Conservation (phyloP, 2,329 filamentous ascomycete genomes). For the Pseudogymnoascus sp. region DNA sequence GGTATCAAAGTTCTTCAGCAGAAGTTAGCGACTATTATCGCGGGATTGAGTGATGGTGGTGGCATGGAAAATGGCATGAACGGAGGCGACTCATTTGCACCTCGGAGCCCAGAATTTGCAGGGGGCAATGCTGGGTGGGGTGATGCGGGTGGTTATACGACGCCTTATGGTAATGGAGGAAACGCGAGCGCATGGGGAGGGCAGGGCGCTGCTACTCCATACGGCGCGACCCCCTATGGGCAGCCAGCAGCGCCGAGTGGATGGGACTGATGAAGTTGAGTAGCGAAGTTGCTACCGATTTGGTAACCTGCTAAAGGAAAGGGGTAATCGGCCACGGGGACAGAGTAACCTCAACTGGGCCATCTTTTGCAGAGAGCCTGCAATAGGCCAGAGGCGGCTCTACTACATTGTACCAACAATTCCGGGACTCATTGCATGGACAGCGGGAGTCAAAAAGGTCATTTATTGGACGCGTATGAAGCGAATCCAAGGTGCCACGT, state of each 20-base stretch:
- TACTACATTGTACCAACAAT: background rate
- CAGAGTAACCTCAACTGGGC: background rate
- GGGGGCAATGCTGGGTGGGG: slow-evolving; percentile 47
- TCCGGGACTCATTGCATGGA: background rate
- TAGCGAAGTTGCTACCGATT: background rate
- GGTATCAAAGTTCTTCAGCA: slow-evolving; percentile 83
- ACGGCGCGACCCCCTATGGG: slow-evolving; percentile 55
- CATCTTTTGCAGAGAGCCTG: background rate
- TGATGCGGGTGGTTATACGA: slow-evolving; percentile 59
- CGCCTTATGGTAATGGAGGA: slow-evolving; percentile 53
- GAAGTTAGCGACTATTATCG: slow-evolving; percentile 77
- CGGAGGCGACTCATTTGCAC: slow-evolving; percentile 45
- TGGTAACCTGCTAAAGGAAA: background rate
- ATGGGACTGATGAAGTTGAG: slow-evolving; percentile 18
- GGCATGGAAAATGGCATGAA: slow-evolving; percentile 43
- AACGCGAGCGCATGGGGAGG: slow-evolving; percentile 59
- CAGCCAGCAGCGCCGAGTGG: slow-evolving; percentile 24
- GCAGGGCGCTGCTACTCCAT: slow-evolving; percentile 45
- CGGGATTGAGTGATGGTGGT: slow-evolving; percentile 50
- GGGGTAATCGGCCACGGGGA: background rate
- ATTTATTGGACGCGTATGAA: background rate
- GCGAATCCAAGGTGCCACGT: background rate
- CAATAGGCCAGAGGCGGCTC: background rate
- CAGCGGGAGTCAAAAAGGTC: slow-evolving; percentile 6
- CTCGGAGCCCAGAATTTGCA: slow-evolving; percentile 56